Evolutionary conservation across 108 stramenopile species (phyloP).

Genomic region (Cyclostephanos tholiformis): DNA sequence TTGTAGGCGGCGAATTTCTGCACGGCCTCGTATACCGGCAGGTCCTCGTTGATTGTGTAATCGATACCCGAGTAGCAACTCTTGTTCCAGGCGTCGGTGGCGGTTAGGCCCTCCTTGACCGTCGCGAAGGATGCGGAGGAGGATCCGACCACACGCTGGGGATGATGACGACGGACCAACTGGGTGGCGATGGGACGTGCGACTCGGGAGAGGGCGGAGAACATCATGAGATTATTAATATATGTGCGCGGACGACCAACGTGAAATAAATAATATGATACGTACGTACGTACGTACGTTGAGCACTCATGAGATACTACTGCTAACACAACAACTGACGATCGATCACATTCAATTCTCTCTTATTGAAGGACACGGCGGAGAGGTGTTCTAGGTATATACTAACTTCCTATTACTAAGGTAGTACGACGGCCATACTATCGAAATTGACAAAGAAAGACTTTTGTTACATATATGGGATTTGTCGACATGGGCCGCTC

Average conservation of each 20-base stretch:
- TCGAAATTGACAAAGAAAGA: too few species aligned
- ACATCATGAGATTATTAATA: slow-evolving; percentile 49
- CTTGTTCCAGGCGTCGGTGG: slow-evolving; percentile 79
- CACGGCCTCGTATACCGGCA: slow-evolving; percentile 88
- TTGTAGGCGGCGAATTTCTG: slow-evolving; percentile 92
- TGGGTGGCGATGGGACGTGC: slow-evolving; percentile 38
- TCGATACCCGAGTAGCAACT: slow-evolving; percentile 89
- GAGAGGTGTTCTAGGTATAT: too few species aligned
- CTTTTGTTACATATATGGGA: too few species aligned
- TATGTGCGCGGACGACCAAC: neutral
- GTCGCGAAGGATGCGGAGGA: slow-evolving; percentile 22
- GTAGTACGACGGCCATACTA: too few species aligned
- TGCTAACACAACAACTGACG: too few species aligned
- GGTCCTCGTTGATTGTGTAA: slow-evolving; percentile 81
- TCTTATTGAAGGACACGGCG: too few species aligned
- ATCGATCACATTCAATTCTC: too few species aligned
- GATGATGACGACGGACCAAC: slow-evolving; percentile 35
- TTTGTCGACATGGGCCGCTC: too few species aligned
- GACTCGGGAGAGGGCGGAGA: slow-evolving; percentile 45
- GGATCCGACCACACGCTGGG: slow-evolving; percentile 24
- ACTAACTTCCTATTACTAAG: too few species aligned
- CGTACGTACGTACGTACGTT: too few species aligned
- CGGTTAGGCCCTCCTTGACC: slow-evolving; percentile 65
- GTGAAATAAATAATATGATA: too few species aligned
- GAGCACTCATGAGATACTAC: too few species aligned